Conservation (phyloP, 352 stramenopile species). For the Phytophthora niederhauseri region DNA sequence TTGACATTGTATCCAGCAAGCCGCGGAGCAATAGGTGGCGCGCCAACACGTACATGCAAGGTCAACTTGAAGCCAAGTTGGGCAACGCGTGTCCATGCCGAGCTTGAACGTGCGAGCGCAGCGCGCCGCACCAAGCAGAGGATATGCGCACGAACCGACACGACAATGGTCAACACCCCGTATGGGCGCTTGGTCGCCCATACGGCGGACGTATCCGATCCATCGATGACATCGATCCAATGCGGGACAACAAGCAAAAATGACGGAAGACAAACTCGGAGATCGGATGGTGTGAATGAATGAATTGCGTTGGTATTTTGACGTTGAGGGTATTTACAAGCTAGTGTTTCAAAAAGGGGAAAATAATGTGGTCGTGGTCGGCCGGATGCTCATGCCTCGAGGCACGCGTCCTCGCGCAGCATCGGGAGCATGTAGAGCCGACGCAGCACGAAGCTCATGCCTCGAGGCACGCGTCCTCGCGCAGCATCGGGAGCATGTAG, state of each 20-base stretch:
- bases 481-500: constrained; percentile 32
- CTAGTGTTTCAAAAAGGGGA: constrained; percentile 16
- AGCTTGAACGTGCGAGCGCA: constrained; percentile 23
- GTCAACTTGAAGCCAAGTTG: constrained; percentile 1
- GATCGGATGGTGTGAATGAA: constrained; percentile 5
- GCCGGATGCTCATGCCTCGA: too few species aligned
- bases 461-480: constrained; percentile 22
- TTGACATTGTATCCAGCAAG: constrained; percentile 1
- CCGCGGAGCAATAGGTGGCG: neutral
- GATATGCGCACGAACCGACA: constrained; percentile 21
- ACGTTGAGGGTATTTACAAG: constrained; percentile 20
- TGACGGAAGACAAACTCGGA: neutral
- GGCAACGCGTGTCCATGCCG: constrained; percentile 19
- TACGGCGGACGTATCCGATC: neutral
- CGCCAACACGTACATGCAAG: neutral
- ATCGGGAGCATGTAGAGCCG: constrained; percentile 34
- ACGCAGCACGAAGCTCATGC: constrained; percentile 34
- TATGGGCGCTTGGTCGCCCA: neutral
- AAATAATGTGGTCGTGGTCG: too few species aligned
- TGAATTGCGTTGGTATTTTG: constrained; percentile 19
- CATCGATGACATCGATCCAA: neutral
- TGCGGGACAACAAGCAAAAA: neutral
- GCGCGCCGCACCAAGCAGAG: constrained; percentile 18
- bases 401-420: constrained; percentile 21
- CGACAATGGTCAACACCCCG: neutral